Base-by-base conservation (phyloP, 164 flowering plant genomes). In the Cinnamomum chago region DNA sequence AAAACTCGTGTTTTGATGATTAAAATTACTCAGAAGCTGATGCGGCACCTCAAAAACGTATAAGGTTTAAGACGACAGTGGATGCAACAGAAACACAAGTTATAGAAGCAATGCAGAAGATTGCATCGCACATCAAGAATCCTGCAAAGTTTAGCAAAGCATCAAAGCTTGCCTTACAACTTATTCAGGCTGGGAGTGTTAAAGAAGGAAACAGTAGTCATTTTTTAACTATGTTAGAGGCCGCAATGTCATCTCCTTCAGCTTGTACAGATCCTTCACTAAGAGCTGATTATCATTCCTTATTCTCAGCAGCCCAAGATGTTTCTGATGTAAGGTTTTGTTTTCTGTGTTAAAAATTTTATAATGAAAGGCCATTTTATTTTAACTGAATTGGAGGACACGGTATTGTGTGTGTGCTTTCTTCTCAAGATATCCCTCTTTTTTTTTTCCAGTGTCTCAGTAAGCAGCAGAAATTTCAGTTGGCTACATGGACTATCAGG, bases 151-250 rank as follows among this genome's bases (percentile, higher is more conserved):
- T 95, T 62, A 72, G 84, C 40, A 95, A 95, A 86, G 99, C 98
- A 70, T 89, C 99, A 11, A 95, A 95, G 86, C 96, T 95, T 80
- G 98, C 98, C 14, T 77, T 93, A 71, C 99, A 92, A 85, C 83
- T 95, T 73, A 84, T 95, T 81, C 86, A 89, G 81, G 93, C 99
- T 55, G 97, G 94, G 50, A 93, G 93, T 79, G 88, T 93, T 25
- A 93, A 86, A 82, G 84, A 89, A 55, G 89, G 79, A 73, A 92
- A 90, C 60, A 77, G 86, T 72, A 89, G 84, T 81, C 83, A 89
- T 74, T 95, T 93, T 81, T 83, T 92, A 81, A 85, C 88, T 3
- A 86, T 95, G 72, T 85, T 93, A 25, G 98, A 93, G 82, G 88
- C 95, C 79, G 95, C 99, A 65, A 95, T 93, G 97, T 83, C 86